Evolutionary conservation across 805 yeast genomes (phyloP), one percentile per base, ranked within the genome.

Genomic region (Hanseniaspora hatyaiensis): DNA sequence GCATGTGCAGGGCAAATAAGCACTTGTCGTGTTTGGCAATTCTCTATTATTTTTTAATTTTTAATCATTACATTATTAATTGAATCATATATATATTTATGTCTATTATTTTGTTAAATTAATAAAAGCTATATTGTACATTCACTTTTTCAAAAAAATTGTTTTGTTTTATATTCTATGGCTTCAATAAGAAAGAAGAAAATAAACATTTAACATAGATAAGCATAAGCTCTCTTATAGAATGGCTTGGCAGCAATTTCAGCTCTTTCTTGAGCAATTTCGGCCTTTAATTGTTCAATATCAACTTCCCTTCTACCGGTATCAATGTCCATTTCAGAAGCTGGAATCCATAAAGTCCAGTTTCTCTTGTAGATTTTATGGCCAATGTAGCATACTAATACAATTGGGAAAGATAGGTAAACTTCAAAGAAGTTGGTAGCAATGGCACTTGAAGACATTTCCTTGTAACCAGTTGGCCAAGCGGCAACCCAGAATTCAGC

Each of bases 401-500:
- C 68, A 41, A 83, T 73, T 18, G 84, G 84, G 51, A 71, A 69
- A 12, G 85, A 75, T 54, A 84, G 66, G 62, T 78, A 83, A 23
- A 74, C 66, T 59, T 72, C 66, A 69, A 84, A 84, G 70, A 84
- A 84, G 40, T 55, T 64, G 36, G 62, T 56, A 8, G 84, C 82
- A 39, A 62, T 59, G 34, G 66, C 57, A 20, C 54, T 52, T 18
- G 38, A 36, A 12, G 83, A 80, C 58, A 65, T 68, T 46, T 81
- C 75, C 8, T 62, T 39, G 6, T 51, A 67, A 12, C 77, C 76
- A 40, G 76, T 58, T 49, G 94, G 95, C 71, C 70, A 83, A 37
- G 83, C 65, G 6, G 92, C 88, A 51, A 80, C 71, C 85, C 89
- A 85, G 69, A 85, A 82, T 65, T 82, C 88, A 28, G 87, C 84